phyloP scores from a whole-genome alignment of 2,329 filamentous ascomycete species.

The Diplodia intermedia region DNA sequence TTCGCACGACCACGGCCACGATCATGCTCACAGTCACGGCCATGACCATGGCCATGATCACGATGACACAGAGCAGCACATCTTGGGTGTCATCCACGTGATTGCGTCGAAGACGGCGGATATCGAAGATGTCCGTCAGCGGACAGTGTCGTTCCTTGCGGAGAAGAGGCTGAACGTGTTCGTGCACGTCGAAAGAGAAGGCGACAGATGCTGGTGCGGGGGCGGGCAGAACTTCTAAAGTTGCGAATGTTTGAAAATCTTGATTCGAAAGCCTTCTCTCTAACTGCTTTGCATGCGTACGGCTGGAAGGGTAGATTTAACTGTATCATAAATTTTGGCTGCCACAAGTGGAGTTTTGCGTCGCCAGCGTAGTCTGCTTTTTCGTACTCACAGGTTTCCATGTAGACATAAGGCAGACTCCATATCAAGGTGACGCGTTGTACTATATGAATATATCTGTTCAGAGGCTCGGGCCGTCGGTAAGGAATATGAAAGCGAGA shows the following conservation, averaged over 20 bases:
- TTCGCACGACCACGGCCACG: constrained; percentile 41
- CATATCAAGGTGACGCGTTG: background rate
- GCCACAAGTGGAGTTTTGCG: background rate
- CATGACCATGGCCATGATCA: constrained; percentile 43
- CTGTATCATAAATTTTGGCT: background rate
- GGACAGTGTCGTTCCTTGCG: constrained; percentile 74
- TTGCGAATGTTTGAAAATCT: background rate
- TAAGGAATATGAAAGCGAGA: background rate
- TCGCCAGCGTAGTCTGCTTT: background rate
- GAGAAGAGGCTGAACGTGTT: constrained; percentile 79
- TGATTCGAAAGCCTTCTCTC: background rate
- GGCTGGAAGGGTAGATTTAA: background rate
- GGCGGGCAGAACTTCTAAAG: constrained; percentile 48
- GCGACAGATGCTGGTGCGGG: constrained; percentile 70
- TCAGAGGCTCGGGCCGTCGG: background rate
- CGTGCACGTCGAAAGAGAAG: constrained; percentile 86
- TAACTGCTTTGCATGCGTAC: background rate
- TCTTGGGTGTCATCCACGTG: constrained; percentile 87
- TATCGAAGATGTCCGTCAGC: constrained; percentile 80
- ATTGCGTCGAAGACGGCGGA: constrained; percentile 75
- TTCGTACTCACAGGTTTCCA: background rate
- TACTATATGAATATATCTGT: background rate
- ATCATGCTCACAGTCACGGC: constrained; percentile 40
- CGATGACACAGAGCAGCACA: constrained; percentile 58
- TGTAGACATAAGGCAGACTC: background rate